phyloP scores from a whole-genome alignment of 495 filamentous ascomycete species.

The Baudoinia panamericana region DNA sequence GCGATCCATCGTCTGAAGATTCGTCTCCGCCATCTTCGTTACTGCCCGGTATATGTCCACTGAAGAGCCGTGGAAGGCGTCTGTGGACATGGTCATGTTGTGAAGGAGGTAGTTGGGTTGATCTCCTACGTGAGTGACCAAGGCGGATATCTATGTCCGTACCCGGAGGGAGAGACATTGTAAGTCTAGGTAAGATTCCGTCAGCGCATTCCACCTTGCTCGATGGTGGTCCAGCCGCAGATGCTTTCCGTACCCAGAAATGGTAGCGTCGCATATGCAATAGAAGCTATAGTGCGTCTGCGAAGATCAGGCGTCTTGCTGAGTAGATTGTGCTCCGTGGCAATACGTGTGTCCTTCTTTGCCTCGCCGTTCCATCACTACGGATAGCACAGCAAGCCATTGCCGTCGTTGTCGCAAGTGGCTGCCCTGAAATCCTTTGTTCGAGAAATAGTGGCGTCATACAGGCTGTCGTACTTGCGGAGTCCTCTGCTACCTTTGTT shows the following conservation, averaged over 20 bases:
- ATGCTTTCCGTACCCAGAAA: slow-evolving; percentile 9
- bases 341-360: too few relatives aligned
- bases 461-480: too few relatives aligned
- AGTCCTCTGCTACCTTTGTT: too few relatives aligned
- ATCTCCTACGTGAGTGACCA: too few relatives aligned
- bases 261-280: slow-evolving; percentile 14
- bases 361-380: too few relatives aligned
- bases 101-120: not conserved
- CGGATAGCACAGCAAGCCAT: slow-evolving; percentile 7
- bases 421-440: too few relatives aligned
- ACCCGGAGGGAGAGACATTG: not conserved
- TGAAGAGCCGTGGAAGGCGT: not conserved
- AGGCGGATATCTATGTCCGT: too few relatives aligned
- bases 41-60: not conserved
- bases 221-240: not conserved
- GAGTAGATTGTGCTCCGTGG: too few relatives aligned
- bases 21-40: not conserved
- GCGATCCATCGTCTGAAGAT: not conserved
- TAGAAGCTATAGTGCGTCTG: not conserved
- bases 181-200: not conserved
- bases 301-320: too few relatives aligned
- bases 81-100: not conserved
- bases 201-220: not conserved
- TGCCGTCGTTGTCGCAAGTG: slow-evolving; percentile 2
- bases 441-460: too few relatives aligned